These are phyloP conservation scores for Magnolia sinica DNA, from an alignment of 164 flowering plant species.

Conservation along the genomic window DNA sequence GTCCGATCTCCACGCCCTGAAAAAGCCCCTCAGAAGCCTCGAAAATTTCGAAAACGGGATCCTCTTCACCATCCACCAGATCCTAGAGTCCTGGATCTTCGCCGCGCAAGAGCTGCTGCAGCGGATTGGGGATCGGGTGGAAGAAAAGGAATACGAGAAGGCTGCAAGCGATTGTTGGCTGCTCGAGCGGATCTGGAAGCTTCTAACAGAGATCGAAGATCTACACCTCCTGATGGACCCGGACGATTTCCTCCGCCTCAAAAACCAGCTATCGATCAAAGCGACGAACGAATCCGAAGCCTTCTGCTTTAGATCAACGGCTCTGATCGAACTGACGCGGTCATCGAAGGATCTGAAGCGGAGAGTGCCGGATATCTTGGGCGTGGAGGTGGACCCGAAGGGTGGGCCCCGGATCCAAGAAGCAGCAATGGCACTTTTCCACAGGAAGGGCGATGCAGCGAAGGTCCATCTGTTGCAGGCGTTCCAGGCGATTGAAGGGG, in stretches of 20 bases:
- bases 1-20: conserved; percentile 55
- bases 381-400: conserved; percentile 83
- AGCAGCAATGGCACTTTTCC: conserved; percentile 76
- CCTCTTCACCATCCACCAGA: conserved; percentile 61
- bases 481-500: conserved; percentile 68
- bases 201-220: conserved; percentile 61
- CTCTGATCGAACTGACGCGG: conserved; percentile 47
- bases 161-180: conserved; percentile 63
- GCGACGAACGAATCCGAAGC: conserved; percentile 40
- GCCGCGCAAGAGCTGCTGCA: conserved; percentile 36
- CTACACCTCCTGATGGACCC: conserved; percentile 77
- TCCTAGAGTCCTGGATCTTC: conserved; percentile 67
- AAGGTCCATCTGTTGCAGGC: conserved; percentile 71
- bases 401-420: conserved; percentile 94
- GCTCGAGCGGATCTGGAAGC: conserved; percentile 68
- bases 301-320: conserved; percentile 69
- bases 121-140: conserved; percentile 39
- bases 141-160: conserved; percentile 22
- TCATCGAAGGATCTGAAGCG: conserved; percentile 64
- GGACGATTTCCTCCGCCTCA: conserved; percentile 67
- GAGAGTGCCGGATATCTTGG: conserved; percentile 69
- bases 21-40: conserved; percentile 27
- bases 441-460: conserved; percentile 36
- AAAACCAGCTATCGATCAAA: conserved; percentile 51
- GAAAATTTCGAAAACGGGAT: conserved; percentile 59